Evolutionary conservation across 225 moss, liverwort and hornwort genomes (phyloP).

Genomic region (Climacium dendroides): DNA sequence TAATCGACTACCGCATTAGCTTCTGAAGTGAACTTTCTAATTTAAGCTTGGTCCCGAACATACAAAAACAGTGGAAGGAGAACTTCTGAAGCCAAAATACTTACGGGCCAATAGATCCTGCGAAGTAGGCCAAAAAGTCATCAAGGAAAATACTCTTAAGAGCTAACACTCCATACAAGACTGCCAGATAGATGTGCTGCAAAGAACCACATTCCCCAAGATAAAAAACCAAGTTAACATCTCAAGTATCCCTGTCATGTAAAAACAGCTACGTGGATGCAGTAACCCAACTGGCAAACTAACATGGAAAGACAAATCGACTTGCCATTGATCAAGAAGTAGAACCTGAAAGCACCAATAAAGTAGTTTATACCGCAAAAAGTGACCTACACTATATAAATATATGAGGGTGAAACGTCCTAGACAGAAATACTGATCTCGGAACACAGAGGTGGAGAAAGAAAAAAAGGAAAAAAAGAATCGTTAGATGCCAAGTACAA

Average conservation of each 20-base stretch:
- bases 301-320: background rate
- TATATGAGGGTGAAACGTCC: background rate
- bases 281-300: background rate
- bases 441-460: background rate
- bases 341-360: background rate
- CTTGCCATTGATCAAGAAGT: background rate
- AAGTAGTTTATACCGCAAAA: background rate
- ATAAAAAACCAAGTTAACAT: background rate
- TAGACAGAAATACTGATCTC: background rate
- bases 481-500: background rate
- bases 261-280: background rate
- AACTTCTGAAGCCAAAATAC: slow-evolving; percentile 7
- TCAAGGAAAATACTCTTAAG: slow-evolving; percentile 90
- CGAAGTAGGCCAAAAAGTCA: slow-evolving; percentile 82
- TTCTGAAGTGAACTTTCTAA: background rate
- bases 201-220: background rate
- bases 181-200: slow-evolving; percentile 91
- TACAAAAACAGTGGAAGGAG: background rate
- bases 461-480: background rate
- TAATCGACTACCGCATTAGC: background rate
- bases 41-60: background rate
- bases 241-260: background rate
- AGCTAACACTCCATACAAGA: slow-evolving; percentile 68
- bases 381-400: background rate
- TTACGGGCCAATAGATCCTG: slow-evolving; percentile 94